These are phyloP conservation scores for Omphalotus olearius DNA, from an alignment of 1,284 basidiomycete species.

Conservation along the genomic window DNA sequence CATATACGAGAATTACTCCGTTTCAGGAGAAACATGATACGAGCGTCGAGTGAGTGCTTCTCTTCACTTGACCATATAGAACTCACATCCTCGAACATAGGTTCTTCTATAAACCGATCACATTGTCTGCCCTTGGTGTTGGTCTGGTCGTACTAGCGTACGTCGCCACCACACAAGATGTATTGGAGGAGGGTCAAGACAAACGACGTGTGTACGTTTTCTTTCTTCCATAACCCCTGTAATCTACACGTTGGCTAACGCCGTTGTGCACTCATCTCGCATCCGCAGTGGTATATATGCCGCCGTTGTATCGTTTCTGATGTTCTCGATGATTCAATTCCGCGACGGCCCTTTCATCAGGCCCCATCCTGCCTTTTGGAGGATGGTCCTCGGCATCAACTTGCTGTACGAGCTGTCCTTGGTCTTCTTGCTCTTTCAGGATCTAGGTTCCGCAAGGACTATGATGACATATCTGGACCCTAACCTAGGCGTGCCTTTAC, in stretches of 20 bases:
- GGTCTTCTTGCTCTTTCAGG: constrained; percentile 81
- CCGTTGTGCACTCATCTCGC: background rate
- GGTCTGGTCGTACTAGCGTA: constrained; percentile 69
- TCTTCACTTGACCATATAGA: background rate
- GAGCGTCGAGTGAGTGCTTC: constrained; percentile 57
- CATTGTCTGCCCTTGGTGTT: constrained; percentile 62
- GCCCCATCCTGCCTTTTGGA: constrained; percentile 75
- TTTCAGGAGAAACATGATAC: constrained; percentile 81
- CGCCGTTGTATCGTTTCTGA: constrained; percentile 61
- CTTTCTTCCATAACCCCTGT: constrained; percentile 5
- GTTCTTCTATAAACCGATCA: constrained; percentile 81
- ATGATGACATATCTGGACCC: constrained; percentile 79
- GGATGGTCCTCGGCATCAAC: constrained; percentile 71
- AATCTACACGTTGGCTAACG: background rate
- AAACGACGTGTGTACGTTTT: constrained; percentile 68
- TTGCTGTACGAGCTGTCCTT: constrained; percentile 75
- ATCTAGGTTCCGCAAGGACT: constrained; percentile 67
- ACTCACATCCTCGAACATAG: constrained; percentile 28
- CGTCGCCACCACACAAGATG: constrained; percentile 74
- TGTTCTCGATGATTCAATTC: constrained; percentile 82
- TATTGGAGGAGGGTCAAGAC: constrained; percentile 73
- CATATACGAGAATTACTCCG: constrained; percentile 75
- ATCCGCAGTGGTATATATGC: constrained; percentile 63
- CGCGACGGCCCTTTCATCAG: constrained; percentile 79
- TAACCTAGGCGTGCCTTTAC: constrained; percentile 64